Evolutionary conservation across 129 eudicot genomes (phyloP).

Genomic region (Helichrysum umbraculigerum): DNA sequence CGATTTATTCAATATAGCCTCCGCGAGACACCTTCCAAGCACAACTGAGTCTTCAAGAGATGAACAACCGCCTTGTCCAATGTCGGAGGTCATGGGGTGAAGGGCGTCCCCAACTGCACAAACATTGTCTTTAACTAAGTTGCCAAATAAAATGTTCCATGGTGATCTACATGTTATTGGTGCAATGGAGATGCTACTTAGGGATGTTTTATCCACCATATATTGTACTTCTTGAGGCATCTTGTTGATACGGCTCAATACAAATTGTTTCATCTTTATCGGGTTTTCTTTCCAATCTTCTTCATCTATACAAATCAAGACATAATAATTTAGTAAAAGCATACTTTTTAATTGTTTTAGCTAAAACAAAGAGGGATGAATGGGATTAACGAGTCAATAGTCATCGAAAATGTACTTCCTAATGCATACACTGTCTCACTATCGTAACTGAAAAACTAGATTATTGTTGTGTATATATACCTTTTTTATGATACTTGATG

Average conservation of each 20-base stretch:
- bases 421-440: too few relatives aligned
- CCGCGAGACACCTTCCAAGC: constrained; percentile 54
- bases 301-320: constrained; percentile 41
- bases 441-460: too few relatives aligned
- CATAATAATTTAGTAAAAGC: background rate
- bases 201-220: constrained; percentile 48
- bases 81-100: constrained; percentile 81
- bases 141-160: constrained; percentile 44
- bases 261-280: constrained; percentile 63
- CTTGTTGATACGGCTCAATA: constrained; percentile 38
- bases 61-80: constrained; percentile 75
- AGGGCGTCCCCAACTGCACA: constrained; percentile 40
- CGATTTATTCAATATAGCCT: constrained; percentile 37
- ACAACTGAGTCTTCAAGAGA: constrained; percentile 53
- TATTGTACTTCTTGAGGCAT: constrained; percentile 40
- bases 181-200: constrained; percentile 43
- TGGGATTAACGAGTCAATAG: too few relatives aligned
- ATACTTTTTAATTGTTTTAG: too few relatives aligned
- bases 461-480: too few relatives aligned
- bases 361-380: too few relatives aligned
- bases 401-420: too few relatives aligned
- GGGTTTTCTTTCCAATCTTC: constrained; percentile 48
- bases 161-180: constrained; percentile 52
- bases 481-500: too few relatives aligned
- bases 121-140: too few relatives aligned